A percentile compares a stretch with the other conserved stretches of the same genome.
These are phyloP conservation scores for Aspergillus japonicus DNA, from an alignment of 2,329 filamentous ascomycete species.

Conservation along the genomic window DNA sequence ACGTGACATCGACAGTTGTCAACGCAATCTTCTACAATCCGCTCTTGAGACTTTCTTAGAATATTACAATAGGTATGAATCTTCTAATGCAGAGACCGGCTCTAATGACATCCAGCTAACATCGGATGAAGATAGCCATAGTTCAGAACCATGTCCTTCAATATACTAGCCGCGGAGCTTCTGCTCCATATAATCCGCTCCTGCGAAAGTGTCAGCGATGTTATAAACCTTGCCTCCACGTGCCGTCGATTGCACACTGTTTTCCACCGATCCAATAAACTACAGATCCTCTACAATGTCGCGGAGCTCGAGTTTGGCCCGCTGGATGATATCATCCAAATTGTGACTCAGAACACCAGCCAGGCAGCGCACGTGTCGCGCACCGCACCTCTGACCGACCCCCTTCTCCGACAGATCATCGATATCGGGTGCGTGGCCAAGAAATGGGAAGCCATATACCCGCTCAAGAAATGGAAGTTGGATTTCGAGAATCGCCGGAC, in stretches of 20 bases:
- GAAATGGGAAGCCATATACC: conserved; percentile 62
- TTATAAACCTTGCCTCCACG: conserved; percentile 54
- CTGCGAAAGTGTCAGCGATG: conserved; percentile 52
- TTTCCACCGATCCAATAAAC: conserved; percentile 53
- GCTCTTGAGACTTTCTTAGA: not conserved
- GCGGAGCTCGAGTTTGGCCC: conserved; percentile 59
- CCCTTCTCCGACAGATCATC: conserved; percentile 57
- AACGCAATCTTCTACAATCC: not conserved
- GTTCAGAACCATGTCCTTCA: conserved; percentile 50
- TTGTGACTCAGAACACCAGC: conserved; percentile 60
- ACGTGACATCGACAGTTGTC: not conserved
- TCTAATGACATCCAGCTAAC: not conserved
- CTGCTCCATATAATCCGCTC: conserved; percentile 57
- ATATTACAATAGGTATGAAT: not conserved
- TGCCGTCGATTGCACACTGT: conserved; percentile 56
- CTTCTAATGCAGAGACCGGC: not conserved
- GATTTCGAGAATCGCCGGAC: conserved; percentile 57
- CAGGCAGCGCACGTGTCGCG: conserved; percentile 58
- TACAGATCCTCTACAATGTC: conserved; percentile 54
- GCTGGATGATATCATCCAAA: conserved; percentile 57
- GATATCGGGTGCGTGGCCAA: conserved; percentile 55
- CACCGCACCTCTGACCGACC: conserved; percentile 53
- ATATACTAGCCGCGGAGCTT: conserved; percentile 58
- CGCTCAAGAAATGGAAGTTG: conserved; percentile 62
- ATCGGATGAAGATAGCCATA: not conserved